These are phyloP conservation scores for Aspergillus sp. DNA, from an alignment of 2,329 filamentous ascomycete species.

Conservation along the genomic window DNA sequence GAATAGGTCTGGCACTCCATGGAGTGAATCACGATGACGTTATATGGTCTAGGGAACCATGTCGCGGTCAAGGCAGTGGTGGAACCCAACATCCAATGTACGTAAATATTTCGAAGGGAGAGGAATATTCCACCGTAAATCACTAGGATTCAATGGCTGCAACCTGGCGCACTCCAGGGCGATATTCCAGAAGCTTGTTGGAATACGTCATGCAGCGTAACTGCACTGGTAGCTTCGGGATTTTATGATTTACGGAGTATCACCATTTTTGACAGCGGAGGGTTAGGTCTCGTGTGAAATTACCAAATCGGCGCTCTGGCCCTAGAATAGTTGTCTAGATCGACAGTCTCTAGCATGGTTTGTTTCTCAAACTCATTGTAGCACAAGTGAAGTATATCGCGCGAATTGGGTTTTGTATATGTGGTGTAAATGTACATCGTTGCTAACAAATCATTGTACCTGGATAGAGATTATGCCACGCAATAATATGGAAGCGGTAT, in stretches of 20 bases:
- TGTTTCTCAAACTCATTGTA: no score
- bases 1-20: neutral
- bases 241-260: neutral
- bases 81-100: neutral
- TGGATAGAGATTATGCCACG: neutral
- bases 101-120: neutral
- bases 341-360: no score
- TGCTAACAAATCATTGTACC: neutral
- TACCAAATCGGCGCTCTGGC: neutral
- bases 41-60: neutral
- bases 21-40: constrained; percentile 6
- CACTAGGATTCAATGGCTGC: neutral
- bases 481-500: neutral
- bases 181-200: neutral
- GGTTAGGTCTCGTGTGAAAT: neutral
- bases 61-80: neutral
- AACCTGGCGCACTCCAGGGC: neutral
- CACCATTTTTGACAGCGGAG: neutral
- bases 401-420: neutral
- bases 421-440: neutral
- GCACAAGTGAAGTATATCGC: neutral
- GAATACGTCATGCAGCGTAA: neutral
- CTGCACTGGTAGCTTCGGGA: neutral
- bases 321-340: neutral
- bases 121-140: neutral